Evolutionary conservation across 2,329 filamentous ascomycete species (phyloP).

Genomic region (Alternaria sp.): DNA sequence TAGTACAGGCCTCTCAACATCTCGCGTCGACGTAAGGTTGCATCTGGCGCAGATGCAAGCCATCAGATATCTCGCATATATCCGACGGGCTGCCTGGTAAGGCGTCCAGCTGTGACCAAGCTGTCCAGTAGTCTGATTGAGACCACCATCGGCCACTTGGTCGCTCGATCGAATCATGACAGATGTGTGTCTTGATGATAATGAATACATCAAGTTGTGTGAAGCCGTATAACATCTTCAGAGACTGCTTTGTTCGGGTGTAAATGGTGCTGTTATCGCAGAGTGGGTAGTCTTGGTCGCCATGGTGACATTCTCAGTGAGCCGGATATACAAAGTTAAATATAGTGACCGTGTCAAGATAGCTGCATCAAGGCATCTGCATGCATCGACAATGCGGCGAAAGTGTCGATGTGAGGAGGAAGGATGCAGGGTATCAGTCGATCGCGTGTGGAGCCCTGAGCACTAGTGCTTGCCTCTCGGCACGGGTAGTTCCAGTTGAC

Average conservation of each 20-base stretch:
- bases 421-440: constrained; percentile 7
- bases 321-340: not conserved
- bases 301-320: not conserved
- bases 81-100: not conserved
- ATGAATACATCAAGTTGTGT: not conserved
- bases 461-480: constrained; percentile 25
- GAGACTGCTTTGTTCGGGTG: not conserved
- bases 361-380: not conserved
- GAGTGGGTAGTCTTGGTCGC: not conserved
- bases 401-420: not conserved
- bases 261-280: not conserved
- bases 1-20: not conserved
- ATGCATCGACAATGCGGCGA: not conserved
- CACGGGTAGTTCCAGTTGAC: constrained; percentile 19
- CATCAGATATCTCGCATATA: not conserved
- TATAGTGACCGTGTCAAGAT: not conserved
- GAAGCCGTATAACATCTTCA: not conserved
- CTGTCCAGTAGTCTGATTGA: not conserved
- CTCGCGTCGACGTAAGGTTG: not conserved
- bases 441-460: constrained; percentile 10
- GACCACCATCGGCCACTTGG: not conserved
- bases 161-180: not conserved
- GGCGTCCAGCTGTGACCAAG: not conserved
- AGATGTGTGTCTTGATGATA: not conserved
- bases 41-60: not conserved